Percentiles rank a stretch among this genome's conserved stretches.
phyloP scores from a whole-genome alignment of 2,329 filamentous ascomycete species.

The Fonsecaea erecta region DNA sequence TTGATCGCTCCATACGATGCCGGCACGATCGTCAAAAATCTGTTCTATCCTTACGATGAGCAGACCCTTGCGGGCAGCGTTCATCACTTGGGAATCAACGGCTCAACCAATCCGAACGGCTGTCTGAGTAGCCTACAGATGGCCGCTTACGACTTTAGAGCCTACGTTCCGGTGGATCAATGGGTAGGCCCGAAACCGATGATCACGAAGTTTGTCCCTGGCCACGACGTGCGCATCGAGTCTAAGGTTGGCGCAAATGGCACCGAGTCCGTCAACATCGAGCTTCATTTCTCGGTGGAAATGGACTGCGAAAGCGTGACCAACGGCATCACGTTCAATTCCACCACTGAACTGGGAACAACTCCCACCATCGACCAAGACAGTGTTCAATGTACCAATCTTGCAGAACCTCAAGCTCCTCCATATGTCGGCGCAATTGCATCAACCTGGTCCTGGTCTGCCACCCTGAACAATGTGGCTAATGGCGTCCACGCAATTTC shows the following conservation, averaged over 20 bases:
- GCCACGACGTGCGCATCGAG: conserved; percentile 63
- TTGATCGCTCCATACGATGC: conserved; percentile 62
- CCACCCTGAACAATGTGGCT: conserved; percentile 57
- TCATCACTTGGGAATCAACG: conserved; percentile 54
- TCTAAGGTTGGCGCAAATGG: conserved; percentile 52
- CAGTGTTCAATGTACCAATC: conserved; percentile 53
- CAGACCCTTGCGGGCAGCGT: conserved; percentile 55
- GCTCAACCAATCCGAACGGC: conserved; percentile 56
- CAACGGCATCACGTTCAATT: conserved; percentile 57
- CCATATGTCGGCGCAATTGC: conserved; percentile 59
- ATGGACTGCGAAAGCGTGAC: conserved; percentile 66
- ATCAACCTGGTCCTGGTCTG: conserved; percentile 59
- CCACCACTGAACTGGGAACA: conserved; percentile 56
- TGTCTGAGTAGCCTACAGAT: conserved; percentile 61
- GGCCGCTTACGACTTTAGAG: conserved; percentile 62
- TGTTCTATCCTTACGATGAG: conserved; percentile 67
- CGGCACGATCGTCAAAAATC: conserved; percentile 63
- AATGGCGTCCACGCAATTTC: conserved; percentile 66
- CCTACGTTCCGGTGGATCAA: conserved; percentile 60
- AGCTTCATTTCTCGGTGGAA: conserved; percentile 62
- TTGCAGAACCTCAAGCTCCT: conserved; percentile 44
- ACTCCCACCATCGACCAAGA: conserved; percentile 51
- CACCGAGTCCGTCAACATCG: conserved; percentile 55
- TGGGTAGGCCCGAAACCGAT: conserved; percentile 60
- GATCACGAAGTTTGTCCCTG: conserved; percentile 64